phyloP scores from a whole-genome alignment of 2,329 filamentous ascomycete species.

The Calonectria hongkongensis region DNA sequence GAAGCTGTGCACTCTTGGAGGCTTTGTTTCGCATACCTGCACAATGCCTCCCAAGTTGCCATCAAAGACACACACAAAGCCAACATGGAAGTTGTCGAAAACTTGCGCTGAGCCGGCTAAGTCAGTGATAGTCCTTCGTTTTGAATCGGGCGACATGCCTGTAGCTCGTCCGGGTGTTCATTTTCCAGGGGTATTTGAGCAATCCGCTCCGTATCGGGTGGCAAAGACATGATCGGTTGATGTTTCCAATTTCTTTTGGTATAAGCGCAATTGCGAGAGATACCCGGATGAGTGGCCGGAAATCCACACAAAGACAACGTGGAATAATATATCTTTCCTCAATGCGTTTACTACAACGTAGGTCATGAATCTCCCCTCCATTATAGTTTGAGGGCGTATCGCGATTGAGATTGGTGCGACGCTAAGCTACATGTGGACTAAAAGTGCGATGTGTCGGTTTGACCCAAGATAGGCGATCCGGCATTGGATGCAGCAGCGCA shows the following conservation, averaged over 20 bases:
- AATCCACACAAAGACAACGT: too few relatives aligned
- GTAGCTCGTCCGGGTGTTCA: background rate
- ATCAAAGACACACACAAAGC: slow-evolving; percentile 40
- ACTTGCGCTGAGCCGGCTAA: slow-evolving; percentile 33
- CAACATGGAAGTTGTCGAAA: slow-evolving; percentile 43
- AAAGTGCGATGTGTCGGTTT: background rate
- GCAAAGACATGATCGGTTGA: background rate
- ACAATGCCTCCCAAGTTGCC: slow-evolving; percentile 49
- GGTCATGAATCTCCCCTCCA: background rate
- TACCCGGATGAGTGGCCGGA: too few relatives aligned
- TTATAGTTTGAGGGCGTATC: background rate
- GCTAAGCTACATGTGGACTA: background rate
- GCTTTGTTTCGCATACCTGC: slow-evolving; percentile 28
- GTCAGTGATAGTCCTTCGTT: too few relatives aligned
- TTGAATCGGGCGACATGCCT: background rate
- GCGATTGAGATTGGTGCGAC: background rate
- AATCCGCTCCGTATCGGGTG: background rate
- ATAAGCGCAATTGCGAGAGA: too few relatives aligned
- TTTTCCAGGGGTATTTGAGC: background rate
- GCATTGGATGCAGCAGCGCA: background rate
- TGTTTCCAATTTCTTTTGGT: background rate
- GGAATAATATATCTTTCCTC: background rate
- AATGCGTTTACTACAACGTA: background rate
- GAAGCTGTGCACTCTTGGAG: too few relatives aligned
- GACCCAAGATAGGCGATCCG: background rate